These are phyloP conservation scores for Camelina hispida DNA, from an alignment of 345 rosid species.

Conservation along the genomic window DNA sequence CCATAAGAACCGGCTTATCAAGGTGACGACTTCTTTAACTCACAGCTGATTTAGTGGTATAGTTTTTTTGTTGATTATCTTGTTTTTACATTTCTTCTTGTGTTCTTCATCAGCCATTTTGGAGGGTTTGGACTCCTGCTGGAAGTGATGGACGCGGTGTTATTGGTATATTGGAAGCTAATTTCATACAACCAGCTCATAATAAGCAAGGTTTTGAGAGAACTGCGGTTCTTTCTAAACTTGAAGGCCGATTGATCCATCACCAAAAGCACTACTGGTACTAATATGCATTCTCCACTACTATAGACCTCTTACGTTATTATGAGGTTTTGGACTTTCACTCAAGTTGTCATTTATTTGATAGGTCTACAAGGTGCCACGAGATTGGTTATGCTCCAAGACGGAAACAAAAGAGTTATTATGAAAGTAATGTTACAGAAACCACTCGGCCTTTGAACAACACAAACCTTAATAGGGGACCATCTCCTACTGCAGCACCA, in stretches of 20 bases:
- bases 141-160: slow-evolving; percentile 88
- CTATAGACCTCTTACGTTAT: not conserved
- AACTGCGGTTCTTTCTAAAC: slow-evolving; percentile 59
- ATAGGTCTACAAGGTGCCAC: slow-evolving; percentile 64
- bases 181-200: slow-evolving; percentile 86
- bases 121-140: slow-evolving; percentile 89
- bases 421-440: slow-evolving; percentile 2
- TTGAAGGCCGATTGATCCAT: slow-evolving; percentile 52
- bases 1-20: slow-evolving; percentile 81
- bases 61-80: not conserved
- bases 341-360: slow-evolving; percentile 13
- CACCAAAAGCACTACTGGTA: slow-evolving; percentile 70
- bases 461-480: slow-evolving; percentile 1
- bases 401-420: slow-evolving; percentile 33
- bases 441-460: slow-evolving; percentile 1
- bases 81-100: not conserved
- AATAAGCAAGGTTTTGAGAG: slow-evolving; percentile 90
- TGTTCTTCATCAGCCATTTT: slow-evolving; percentile 63
- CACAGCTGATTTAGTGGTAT: not conserved
- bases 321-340: slow-evolving; percentile 6
- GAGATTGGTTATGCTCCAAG: slow-evolving; percentile 67
- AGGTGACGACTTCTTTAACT: slow-evolving; percentile 48
- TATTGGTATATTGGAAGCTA: slow-evolving; percentile 80
- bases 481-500: slow-evolving; percentile 10
- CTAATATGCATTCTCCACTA: not conserved